Percentiles rank a stretch among this genome's conserved stretches.
Conservation (phyloP, 2,329 filamentous ascomycete genomes). For the Colletotrichum musae region DNA sequence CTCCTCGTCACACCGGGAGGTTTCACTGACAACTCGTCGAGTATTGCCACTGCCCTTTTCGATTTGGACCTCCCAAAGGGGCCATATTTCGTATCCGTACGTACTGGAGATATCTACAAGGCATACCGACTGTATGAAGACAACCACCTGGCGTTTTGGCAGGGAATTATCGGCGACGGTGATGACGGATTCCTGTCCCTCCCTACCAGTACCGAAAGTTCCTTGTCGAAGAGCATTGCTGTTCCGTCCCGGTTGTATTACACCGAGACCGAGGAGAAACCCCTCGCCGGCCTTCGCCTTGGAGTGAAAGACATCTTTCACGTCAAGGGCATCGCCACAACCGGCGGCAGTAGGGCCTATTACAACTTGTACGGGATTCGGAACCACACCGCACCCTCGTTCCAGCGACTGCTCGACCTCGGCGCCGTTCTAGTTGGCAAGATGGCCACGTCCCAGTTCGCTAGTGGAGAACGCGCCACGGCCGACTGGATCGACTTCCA, state of each 20-base stretch:
- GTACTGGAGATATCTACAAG: slow-evolving; percentile 34
- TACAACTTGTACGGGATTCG: slow-evolving; percentile 64
- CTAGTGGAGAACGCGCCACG: slow-evolving; percentile 56
- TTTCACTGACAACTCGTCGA: background rate
- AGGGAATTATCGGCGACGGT: slow-evolving; percentile 4
- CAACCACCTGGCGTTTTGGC: background rate
- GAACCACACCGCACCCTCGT: slow-evolving; percentile 61
- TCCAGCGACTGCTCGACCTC: slow-evolving; percentile 69
- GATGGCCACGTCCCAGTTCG: slow-evolving; percentile 60
- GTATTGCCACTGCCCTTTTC: background rate
- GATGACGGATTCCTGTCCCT: slow-evolving; percentile 15
- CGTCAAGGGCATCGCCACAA: slow-evolving; percentile 64
- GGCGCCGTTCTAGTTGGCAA: slow-evolving; percentile 66
- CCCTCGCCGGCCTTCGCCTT: slow-evolving; percentile 65
- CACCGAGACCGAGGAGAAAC: slow-evolving; percentile 54
- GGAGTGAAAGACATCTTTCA: slow-evolving; percentile 73
- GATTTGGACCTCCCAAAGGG: slow-evolving; percentile 27
- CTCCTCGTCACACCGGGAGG: background rate
- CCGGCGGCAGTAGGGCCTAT: slow-evolving; percentile 68
- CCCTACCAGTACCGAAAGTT: slow-evolving; percentile 17
- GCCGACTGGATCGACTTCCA: slow-evolving; percentile 57
- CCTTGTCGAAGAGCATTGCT: slow-evolving; percentile 32
- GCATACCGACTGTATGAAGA: slow-evolving; percentile 39
- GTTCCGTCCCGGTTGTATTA: slow-evolving; percentile 69
- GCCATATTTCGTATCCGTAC: slow-evolving; percentile 36